Conservation (phyloP, 2,329 filamentous ascomycete genomes). For the Aspergillus viridinutans region DNA sequence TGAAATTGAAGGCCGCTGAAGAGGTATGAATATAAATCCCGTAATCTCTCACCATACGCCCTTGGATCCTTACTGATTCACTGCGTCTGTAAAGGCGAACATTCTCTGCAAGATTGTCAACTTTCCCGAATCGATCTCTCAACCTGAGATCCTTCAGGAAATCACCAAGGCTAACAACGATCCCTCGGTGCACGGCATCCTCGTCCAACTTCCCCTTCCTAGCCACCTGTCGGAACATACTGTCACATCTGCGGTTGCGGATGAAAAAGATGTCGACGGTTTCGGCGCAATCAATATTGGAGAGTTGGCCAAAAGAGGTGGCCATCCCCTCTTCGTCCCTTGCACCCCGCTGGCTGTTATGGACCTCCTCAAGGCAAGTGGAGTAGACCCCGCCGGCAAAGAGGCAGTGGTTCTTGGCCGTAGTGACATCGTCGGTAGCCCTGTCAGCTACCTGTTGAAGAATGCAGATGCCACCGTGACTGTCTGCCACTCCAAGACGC, state of each 20-base stretch:
- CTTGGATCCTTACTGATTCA: slow-evolving; percentile 7
- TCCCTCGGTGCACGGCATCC: slow-evolving; percentile 77
- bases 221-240: slow-evolving; percentile 84
- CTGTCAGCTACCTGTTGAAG: slow-evolving; percentile 90
- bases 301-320: slow-evolving; percentile 92
- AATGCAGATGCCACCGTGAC: slow-evolving; percentile 97
- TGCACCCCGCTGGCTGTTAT: slow-evolving; percentile 98
- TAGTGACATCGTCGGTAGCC: slow-evolving; percentile 96
- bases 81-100: slow-evolving; percentile 60
- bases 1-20: slow-evolving; percentile 96
- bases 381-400: slow-evolving; percentile 81
- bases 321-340: slow-evolving; percentile 80
- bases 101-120: slow-evolving; percentile 85
- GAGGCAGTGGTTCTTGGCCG: slow-evolving; percentile 90
- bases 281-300: slow-evolving; percentile 94
- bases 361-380: slow-evolving; percentile 79
- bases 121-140: slow-evolving; percentile 73
- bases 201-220: slow-evolving; percentile 90
- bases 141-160: slow-evolving; percentile 79
- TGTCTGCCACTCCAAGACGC: slow-evolving; percentile 87
- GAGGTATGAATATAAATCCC: slow-evolving; percentile 57
- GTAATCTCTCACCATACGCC: background rate
- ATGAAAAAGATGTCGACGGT: slow-evolving; percentile 96
- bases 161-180: slow-evolving; percentile 84
- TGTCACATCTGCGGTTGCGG: slow-evolving; percentile 83